Percentiles rank a stretch among this genome's conserved stretches.
phyloP scores from a whole-genome alignment of 73 alveolate genomes.

The Blepharisma japonicum region DNA sequence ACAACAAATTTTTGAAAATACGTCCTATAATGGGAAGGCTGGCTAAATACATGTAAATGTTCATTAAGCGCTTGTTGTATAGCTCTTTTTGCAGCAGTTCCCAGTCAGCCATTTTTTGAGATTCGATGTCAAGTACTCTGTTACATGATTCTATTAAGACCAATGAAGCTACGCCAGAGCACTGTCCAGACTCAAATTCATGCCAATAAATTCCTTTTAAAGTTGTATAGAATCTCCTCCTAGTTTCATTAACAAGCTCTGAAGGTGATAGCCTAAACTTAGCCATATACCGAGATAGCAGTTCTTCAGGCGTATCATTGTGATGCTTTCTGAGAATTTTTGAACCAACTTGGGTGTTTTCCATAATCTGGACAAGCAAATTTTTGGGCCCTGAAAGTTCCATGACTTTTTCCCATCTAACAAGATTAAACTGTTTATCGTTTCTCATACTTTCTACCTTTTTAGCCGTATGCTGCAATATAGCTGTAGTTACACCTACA shows the following conservation, averaged over 20 bases:
- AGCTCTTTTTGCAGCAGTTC: background rate
- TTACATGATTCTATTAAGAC: background rate
- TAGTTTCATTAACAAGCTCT: slow-evolving; percentile 14
- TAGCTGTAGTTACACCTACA: slow-evolving; percentile 17
- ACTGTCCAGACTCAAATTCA: slow-evolving; percentile 11
- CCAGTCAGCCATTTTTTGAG: slow-evolving; percentile 5
- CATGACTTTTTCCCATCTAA: slow-evolving; percentile 19
- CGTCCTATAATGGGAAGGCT: background rate
- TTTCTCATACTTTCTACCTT: slow-evolving; percentile 15
- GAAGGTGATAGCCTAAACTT: background rate
- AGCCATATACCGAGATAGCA: background rate
- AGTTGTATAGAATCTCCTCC: slow-evolving; percentile 16
- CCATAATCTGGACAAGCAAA: slow-evolving; percentile 2
- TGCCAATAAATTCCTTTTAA: slow-evolving; percentile 31
- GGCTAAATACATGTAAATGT: background rate
- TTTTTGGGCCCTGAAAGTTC: slow-evolving; percentile 20
- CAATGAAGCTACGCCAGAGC: slow-evolving; percentile 7
- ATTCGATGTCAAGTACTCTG: background rate
- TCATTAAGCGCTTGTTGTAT: background rate
- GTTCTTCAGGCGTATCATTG: slow-evolving; percentile 2
- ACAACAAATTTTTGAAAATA: background rate
- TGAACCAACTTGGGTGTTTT: background rate
- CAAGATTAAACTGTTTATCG: slow-evolving; percentile 1
- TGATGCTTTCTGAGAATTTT: background rate
- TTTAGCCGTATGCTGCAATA: slow-evolving; percentile 10